These are phyloP conservation scores for Trametes punicea DNA, from an alignment of 768 basidiomycete genomes.

Conservation along the genomic window DNA sequence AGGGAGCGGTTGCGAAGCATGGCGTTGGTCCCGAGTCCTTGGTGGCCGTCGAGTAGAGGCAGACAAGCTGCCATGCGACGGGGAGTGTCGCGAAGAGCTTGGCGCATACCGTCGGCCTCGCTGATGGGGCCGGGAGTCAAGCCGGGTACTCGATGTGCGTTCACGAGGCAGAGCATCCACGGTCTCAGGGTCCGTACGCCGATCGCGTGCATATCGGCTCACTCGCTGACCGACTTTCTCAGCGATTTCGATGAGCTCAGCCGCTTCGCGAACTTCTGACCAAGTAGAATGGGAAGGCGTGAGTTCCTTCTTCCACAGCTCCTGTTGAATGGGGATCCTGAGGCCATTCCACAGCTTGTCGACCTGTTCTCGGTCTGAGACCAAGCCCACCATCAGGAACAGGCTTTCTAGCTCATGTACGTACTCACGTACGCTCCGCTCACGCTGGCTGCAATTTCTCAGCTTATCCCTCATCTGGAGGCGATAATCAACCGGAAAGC, in stretches of 20 bases:
- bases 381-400: conserved; percentile 32
- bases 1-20: too few species aligned
- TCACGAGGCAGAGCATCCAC: too few species aligned
- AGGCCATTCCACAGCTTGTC: conserved; percentile 37
- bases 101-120: too few species aligned
- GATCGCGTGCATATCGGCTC: too few species aligned
- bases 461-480: conserved; percentile 29
- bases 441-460: conserved; percentile 21
- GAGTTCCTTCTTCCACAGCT: conserved; percentile 30
- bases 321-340: conserved; percentile 23
- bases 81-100: too few species aligned
- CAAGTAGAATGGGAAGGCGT: conserved; percentile 27
- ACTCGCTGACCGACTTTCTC: neutral
- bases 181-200: too few species aligned
- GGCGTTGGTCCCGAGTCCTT: too few species aligned
- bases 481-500: conserved; percentile 25
- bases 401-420: conserved; percentile 34
- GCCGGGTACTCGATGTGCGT: too few species aligned
- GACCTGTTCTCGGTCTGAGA: conserved; percentile 28
- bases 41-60: too few species aligned
- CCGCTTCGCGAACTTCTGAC: conserved; percentile 27
- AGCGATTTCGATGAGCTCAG: conserved; percentile 33
- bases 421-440: conserved; percentile 31
- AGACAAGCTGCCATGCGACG: too few species aligned
- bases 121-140: too few species aligned